A percentile compares a stretch with the other conserved stretches of the same genome.
Conservation (phyloP, 495 filamentous ascomycete genomes). For the Daldinia caldariorum region DNA sequence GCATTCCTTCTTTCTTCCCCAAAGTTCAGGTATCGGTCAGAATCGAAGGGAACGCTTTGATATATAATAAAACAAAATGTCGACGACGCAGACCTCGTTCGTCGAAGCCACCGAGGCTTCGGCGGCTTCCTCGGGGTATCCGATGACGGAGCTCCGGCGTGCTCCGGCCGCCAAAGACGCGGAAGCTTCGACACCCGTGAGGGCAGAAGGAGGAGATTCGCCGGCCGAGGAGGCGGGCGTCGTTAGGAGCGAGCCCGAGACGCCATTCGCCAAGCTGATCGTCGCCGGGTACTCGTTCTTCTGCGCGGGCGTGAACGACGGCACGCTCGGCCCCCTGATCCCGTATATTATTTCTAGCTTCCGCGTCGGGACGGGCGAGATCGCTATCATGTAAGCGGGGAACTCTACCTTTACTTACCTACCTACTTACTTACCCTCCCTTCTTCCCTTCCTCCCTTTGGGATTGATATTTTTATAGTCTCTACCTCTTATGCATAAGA, state of each 20-base stretch:
- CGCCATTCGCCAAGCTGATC: slow-evolving; percentile 54
- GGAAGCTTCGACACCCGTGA: slow-evolving; percentile 24
- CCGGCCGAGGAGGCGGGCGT: slow-evolving; percentile 9
- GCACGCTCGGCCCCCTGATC: slow-evolving; percentile 63
- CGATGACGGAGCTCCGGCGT: slow-evolving; percentile 39
- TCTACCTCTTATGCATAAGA: too few species aligned
- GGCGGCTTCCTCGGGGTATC: slow-evolving; percentile 19
- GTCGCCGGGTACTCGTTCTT: slow-evolving; percentile 64
- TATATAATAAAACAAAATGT: slow-evolving; percentile 33
- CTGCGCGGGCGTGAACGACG: slow-evolving; percentile 64
- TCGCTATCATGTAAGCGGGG: slow-evolving; percentile 57
- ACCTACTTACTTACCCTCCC: not conserved
- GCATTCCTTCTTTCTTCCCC: too few species aligned
- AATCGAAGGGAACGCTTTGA: too few species aligned
- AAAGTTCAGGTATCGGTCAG: too few species aligned
- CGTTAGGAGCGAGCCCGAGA: slow-evolving; percentile 34
- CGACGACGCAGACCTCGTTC: slow-evolving; percentile 34
- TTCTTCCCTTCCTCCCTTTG: not conserved
- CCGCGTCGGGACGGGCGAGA: slow-evolving; percentile 57
- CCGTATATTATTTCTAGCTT: slow-evolving; percentile 64
- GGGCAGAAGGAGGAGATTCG: not conserved
- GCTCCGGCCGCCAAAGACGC: slow-evolving; percentile 23
- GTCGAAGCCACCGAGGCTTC: not conserved
- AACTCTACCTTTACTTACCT: not conserved
- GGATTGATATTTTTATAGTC: too few species aligned